phyloP scores from a whole-genome alignment of 2,329 filamentous ascomycete genomes.

The Tolypocladium guangdongense region DNA sequence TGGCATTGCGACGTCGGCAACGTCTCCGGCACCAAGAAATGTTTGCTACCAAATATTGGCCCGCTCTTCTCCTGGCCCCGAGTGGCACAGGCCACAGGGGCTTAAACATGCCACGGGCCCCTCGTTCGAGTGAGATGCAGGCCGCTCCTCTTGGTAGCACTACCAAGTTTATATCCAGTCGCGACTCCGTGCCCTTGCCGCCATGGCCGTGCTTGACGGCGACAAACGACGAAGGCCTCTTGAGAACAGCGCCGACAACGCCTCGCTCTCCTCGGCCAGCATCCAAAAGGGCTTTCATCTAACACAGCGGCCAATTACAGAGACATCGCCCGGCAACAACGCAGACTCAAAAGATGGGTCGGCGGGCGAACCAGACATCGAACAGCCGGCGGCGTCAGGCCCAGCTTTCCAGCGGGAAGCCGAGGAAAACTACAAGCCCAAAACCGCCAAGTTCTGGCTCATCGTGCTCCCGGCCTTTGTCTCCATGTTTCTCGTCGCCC shows the following conservation, averaged over 20 bases:
- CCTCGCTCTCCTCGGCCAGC: not conserved
- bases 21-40: not conserved
- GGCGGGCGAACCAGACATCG: conserved; percentile 6
- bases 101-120: not conserved
- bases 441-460: conserved; percentile 44
- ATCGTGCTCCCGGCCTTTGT: conserved; percentile 42
- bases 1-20: no score
- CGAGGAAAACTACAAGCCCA: conserved; percentile 37
- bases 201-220: not conserved
- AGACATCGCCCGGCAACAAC: not conserved
- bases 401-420: conserved; percentile 14
- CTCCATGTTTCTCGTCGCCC: conserved; percentile 46
- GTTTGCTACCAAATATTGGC: not conserved
- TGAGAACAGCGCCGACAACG: not conserved
- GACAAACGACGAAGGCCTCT: not conserved
- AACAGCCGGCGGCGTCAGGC: conserved; percentile 6
- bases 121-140: not conserved
- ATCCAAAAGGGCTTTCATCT: not conserved
- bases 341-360: not conserved
- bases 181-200: not conserved
- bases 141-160: not conserved
- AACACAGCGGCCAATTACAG: not conserved
- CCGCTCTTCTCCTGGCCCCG: no score
- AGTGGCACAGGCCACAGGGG: not conserved
- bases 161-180: not conserved